Conservation (phyloP, 1,284 basidiomycete genomes). For the Omphalotus olearius region DNA sequence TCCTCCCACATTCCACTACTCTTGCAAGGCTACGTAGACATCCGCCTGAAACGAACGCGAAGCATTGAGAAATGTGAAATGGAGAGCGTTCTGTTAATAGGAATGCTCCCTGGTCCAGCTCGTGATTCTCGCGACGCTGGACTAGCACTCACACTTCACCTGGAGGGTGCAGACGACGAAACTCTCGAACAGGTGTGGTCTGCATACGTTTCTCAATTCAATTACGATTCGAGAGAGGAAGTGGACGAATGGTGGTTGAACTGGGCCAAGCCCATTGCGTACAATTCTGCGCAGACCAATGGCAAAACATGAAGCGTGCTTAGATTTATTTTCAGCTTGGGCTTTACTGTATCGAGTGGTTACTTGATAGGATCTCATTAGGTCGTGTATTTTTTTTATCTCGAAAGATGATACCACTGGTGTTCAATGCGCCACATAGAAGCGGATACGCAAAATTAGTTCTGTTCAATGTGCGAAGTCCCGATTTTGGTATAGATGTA, state of each 20-base stretch:
- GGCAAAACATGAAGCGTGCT: neutral
- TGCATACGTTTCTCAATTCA: constrained; percentile 15
- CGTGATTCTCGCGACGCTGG: constrained; percentile 15
- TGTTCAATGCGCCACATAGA: too few relatives aligned
- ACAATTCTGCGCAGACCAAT: too few relatives aligned
- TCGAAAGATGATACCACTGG: too few relatives aligned
- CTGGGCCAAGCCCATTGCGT: constrained; percentile 10
- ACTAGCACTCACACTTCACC: constrained; percentile 10
- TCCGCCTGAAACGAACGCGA: constrained; percentile 10
- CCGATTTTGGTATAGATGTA: too few relatives aligned
- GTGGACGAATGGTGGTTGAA: constrained; percentile 23
- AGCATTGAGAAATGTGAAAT: constrained; percentile 13
- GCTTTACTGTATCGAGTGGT: too few relatives aligned
- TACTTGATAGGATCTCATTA: too few relatives aligned
- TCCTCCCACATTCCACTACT: constrained; percentile 14
- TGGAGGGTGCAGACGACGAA: constrained; percentile 15
- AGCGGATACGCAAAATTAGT: too few relatives aligned
- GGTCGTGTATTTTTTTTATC: too few relatives aligned
- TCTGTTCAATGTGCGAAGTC: too few relatives aligned
- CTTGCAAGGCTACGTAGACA: constrained; percentile 14
- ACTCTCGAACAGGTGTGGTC: constrained; percentile 15
- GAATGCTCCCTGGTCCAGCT: constrained; percentile 15
- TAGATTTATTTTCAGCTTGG: too few relatives aligned
- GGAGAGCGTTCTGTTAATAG: constrained; percentile 5
- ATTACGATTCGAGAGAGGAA: constrained; percentile 19